Base-by-base conservation (phyloP, 306 rosid species). In the Inga oerstediana region DNA sequence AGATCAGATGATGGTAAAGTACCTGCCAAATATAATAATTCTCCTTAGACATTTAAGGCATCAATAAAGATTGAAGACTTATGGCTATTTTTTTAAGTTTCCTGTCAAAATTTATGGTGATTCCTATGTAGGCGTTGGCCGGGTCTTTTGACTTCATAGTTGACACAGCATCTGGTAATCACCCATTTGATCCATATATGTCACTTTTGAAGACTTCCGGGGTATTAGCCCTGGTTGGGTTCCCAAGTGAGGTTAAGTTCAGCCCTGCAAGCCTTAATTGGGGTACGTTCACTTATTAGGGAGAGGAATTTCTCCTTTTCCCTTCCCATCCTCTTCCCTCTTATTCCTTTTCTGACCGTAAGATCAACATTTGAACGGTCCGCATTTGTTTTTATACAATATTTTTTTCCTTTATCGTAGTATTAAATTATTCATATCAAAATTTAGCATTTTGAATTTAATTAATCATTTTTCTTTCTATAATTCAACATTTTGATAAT, bases 141-240 rank as follows among this genome's bases (percentile, higher is more conserved):
- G 91, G 87, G 80, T 88, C 98, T 2, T 80, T 90, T 7, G 98
- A 95, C 88, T 95, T 92, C 43, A 85, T 95, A 45, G 39, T 95
- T 59, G 98, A 93, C 85, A 84, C 98, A 27, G 95, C 98, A 35
- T 93, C 97, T 46, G 98, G 98, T 80, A 93, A 92, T 88, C 98
- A 95, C 69, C 90, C 89, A 2, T 54, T 93, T 87, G 98, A 94
- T 89, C 92, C 92, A 67, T 94, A 92, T 86, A 84, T 94, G 97
- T 73, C 93, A 49, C 79, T 90, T 32, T 77, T 95, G 89, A 95
- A 93, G 91, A 83, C 86, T 46, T 76, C 59, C 46, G 95, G 97
- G 72, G 87, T 84, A 84, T 74, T 92, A 8, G 94, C 82, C 74
- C 80, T 95, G 39, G 94, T 92, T 82, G 97, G 98, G 58, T 87